A percentile compares a stretch with the other conserved stretches of the same genome.
phyloP scores from a whole-genome alignment of 257 asterid species.

The Penstemon eatonii region DNA sequence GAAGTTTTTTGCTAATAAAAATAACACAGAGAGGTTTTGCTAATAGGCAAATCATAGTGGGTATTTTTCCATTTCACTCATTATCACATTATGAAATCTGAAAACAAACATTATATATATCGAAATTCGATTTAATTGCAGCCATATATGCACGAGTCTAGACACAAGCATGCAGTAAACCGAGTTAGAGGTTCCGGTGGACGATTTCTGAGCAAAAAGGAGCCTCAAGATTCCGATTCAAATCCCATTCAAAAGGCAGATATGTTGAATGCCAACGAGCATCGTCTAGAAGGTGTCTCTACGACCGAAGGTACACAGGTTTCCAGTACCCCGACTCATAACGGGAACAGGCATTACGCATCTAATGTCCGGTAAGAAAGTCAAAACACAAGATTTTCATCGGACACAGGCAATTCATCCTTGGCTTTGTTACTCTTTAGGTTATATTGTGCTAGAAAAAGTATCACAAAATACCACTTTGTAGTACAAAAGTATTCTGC shows the following conservation, averaged over 20 bases:
- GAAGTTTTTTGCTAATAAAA: no score
- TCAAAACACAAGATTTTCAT: constrained; percentile 18
- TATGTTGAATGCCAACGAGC: constrained; percentile 19
- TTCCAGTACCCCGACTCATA: constrained; percentile 32
- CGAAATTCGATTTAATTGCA: constrained; percentile 31
- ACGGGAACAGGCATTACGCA: constrained; percentile 50
- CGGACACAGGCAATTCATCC: constrained; percentile 93
- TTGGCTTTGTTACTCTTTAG: constrained; percentile 63
- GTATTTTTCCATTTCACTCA: no score
- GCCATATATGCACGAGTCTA: constrained; percentile 98
- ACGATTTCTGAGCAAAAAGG: constrained; percentile 83
- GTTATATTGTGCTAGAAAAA: constrained; percentile 26
- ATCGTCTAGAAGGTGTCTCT: constrained; percentile 22
- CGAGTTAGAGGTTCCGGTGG: constrained; percentile 93
- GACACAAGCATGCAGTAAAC: constrained; percentile 88
- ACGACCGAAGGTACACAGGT: constrained; percentile 21
- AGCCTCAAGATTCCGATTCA: constrained; percentile 44
- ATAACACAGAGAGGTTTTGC: no score
- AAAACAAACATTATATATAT: neutral
- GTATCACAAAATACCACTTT: constrained; percentile 1
- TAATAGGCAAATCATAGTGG: no score
- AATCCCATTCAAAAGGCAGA: constrained; percentile 24
- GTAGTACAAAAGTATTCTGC: neutral
- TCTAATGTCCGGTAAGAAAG: constrained; percentile 67
- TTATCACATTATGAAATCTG: no score